Conservation (phyloP, 2,329 filamentous ascomycete species). For the Fusarium sp. region DNA sequence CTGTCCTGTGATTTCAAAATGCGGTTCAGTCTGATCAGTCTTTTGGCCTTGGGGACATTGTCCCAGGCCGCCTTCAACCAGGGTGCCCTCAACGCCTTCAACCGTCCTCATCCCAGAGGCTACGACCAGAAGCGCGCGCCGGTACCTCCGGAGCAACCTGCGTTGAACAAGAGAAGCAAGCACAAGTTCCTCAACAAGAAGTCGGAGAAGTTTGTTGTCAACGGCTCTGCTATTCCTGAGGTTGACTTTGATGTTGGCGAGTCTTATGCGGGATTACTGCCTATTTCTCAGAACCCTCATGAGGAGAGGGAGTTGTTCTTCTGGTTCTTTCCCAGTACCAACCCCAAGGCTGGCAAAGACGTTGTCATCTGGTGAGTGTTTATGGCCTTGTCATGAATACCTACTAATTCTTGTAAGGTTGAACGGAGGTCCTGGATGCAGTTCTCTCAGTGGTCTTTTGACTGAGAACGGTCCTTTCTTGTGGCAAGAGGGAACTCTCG, state of each 20-base stretch:
- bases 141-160: slow-evolving; percentile 1
- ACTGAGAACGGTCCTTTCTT: slow-evolving; percentile 82
- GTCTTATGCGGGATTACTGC: slow-evolving; percentile 72
- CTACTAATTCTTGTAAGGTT: slow-evolving; percentile 62
- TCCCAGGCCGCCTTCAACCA: slow-evolving; percentile 44
- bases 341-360: slow-evolving; percentile 64
- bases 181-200: slow-evolving; percentile 42
- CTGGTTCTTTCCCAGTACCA: slow-evolving; percentile 74
- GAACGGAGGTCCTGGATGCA: slow-evolving; percentile 46
- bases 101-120: slow-evolving; percentile 18
- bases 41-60: slow-evolving; percentile 41
- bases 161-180: slow-evolving; percentile 24
- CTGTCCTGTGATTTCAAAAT: slow-evolving; percentile 16
- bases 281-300: slow-evolving; percentile 63
- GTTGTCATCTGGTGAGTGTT: slow-evolving; percentile 68
- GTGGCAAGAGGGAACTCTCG: slow-evolving; percentile 77
- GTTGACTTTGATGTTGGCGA: slow-evolving; percentile 77
- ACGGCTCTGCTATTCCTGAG: slow-evolving; percentile 74
- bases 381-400: rapidly evolving
- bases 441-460: slow-evolving; percentile 59
- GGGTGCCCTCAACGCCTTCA: slow-evolving; percentile 41
- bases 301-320: slow-evolving; percentile 70
- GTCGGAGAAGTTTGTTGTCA: slow-evolving; percentile 66
- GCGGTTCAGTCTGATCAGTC: slow-evolving; percentile 41
- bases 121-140: slow-evolving; percentile 28